phyloP scores from a whole-genome alignment of 1,284 basidiomycete species.

The Melampsora larici-populina region DNA sequence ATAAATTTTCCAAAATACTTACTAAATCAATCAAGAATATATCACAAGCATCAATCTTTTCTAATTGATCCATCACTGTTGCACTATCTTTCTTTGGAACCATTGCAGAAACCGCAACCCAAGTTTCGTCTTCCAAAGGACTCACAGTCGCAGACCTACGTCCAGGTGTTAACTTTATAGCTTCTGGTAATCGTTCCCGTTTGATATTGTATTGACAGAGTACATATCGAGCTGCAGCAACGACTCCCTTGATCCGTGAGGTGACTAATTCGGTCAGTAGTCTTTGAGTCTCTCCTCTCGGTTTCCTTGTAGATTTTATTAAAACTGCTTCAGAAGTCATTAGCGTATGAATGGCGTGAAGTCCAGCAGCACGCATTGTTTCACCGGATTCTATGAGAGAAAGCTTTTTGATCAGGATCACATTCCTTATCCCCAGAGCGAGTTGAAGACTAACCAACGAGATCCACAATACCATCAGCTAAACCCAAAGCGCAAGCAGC shows the following conservation, averaged over 20 bases:
- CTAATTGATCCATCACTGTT: slow-evolving; percentile 82
- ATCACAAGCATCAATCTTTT: slow-evolving; percentile 79
- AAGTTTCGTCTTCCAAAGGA: slow-evolving; percentile 71
- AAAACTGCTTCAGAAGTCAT: slow-evolving; percentile 88
- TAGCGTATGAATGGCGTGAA: slow-evolving; percentile 86
- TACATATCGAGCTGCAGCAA: slow-evolving; percentile 83
- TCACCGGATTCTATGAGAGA: slow-evolving; percentile 80
- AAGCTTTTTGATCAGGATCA: not conserved
- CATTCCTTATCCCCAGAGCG: not conserved
- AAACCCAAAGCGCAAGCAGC: slow-evolving; percentile 94
- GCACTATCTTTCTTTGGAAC: slow-evolving; percentile 81
- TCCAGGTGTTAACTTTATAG: slow-evolving; percentile 78
- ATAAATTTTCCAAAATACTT: not conserved
- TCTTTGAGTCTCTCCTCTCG: slow-evolving; percentile 58
- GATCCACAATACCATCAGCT: slow-evolving; percentile 77
- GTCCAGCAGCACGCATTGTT: slow-evolving; percentile 96
- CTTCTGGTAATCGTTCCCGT: slow-evolving; percentile 64
- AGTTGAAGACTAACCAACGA: slow-evolving; percentile 61
- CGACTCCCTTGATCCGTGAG: slow-evolving; percentile 83
- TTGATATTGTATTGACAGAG: slow-evolving; percentile 88
- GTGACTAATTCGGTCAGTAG: slow-evolving; percentile 75
- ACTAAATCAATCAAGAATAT: slow-evolving; percentile 79
- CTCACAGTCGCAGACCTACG: slow-evolving; percentile 84
- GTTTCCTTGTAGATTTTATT: slow-evolving; percentile 69
- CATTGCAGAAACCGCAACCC: slow-evolving; percentile 92